Conservation (phyloP, 1,139 yeast species). For the Hansenula anomala region DNA sequence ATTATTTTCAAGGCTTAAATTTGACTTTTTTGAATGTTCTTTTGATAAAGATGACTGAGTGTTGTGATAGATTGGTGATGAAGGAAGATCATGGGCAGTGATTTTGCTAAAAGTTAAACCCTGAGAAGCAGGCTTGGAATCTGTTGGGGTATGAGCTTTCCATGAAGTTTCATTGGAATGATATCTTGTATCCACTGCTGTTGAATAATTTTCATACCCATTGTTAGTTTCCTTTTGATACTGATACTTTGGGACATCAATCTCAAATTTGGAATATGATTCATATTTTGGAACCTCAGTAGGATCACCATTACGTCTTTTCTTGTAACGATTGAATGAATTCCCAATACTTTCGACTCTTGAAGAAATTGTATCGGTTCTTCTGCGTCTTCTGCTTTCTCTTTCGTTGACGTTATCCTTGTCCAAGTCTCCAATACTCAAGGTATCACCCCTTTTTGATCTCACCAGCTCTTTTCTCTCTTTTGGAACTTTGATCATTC, state of each 20-base stretch:
- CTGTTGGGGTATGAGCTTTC: too few relatives aligned
- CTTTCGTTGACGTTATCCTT: not conserved
- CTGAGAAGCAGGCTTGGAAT: not conserved
- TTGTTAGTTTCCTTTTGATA: too few relatives aligned
- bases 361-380: not conserved
- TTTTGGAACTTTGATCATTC: slow-evolving; percentile 9
- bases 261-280: too few relatives aligned
- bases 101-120: not conserved
- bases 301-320: not conserved
- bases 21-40: too few relatives aligned
- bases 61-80: slow-evolving; percentile 1
- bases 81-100: not conserved
- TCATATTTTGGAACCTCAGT: not conserved
- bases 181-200: too few relatives aligned
- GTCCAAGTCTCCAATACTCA: not conserved
- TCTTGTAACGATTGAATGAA: not conserved
- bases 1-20: too few relatives aligned
- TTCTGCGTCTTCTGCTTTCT: not conserved
- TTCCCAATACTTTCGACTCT: not conserved
- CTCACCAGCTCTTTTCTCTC: not conserved
- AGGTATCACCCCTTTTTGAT: not conserved
- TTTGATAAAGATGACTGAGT: too few relatives aligned
- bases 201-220: too few relatives aligned
- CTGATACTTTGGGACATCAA: too few relatives aligned
- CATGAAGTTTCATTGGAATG: too few relatives aligned